These are phyloP conservation scores for Phytophthora litchii DNA, from an alignment of 352 stramenopile species.

Conservation along the genomic window DNA sequence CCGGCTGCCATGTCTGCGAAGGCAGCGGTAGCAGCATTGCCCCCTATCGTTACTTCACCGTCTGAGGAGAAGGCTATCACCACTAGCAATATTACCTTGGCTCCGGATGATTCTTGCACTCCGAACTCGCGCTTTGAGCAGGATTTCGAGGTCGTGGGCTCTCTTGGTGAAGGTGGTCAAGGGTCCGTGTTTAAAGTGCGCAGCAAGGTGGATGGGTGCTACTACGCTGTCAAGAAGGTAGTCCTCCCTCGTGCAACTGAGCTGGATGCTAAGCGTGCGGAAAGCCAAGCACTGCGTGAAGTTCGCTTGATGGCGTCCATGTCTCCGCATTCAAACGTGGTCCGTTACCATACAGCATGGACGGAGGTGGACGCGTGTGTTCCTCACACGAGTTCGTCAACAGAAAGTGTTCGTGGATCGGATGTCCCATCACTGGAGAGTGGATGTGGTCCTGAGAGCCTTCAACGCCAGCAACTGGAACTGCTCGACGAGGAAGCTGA, in stretches of 20 bases:
- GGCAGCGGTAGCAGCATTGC: constrained; percentile 12
- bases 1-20: constrained; percentile 30
- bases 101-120: constrained; percentile 1
- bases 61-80: constrained; percentile 9
- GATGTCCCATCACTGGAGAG: constrained; percentile 37
- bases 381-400: constrained; percentile 35
- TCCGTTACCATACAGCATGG: constrained; percentile 85
- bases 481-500: constrained; percentile 40
- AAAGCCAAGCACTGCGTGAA: constrained; percentile 71
- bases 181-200: constrained; percentile 78
- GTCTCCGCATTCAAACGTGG: constrained; percentile 70
- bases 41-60: constrained; percentile 25
- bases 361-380: constrained; percentile 57
- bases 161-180: constrained; percentile 74
- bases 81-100: constrained; percentile 3
- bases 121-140: constrained; percentile 63
- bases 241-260: constrained; percentile 49
- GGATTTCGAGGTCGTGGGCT: constrained; percentile 73
- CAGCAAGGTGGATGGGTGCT: constrained; percentile 71
- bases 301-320: constrained; percentile 80
- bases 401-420: constrained; percentile 44
- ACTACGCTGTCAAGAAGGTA: constrained; percentile 85
- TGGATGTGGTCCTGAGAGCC: constrained; percentile 17
- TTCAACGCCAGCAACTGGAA: constrained; percentile 38
- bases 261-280: constrained; percentile 44